Evolutionary conservation across 139 green algal genomes (phyloP).

Genomic region (Cymbomonas tetramitiformis): DNA sequence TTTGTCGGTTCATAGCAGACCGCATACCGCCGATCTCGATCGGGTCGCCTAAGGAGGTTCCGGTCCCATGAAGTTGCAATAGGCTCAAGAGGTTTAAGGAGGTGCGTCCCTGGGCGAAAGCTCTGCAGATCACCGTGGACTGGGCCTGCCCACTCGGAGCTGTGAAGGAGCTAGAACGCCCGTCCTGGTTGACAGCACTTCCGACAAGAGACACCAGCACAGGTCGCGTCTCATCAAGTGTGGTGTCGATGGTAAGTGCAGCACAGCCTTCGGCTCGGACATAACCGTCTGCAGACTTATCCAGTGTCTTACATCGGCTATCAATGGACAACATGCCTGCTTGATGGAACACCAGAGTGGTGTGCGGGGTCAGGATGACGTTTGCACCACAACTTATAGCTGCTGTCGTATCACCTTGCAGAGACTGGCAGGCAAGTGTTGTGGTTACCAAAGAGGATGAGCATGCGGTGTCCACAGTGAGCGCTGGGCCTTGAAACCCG

Average conservation of each 20-base stretch:
- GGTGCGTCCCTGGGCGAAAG: slow-evolving; percentile 30
- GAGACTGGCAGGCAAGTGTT: not conserved
- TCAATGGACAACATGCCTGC: slow-evolving; percentile 53
- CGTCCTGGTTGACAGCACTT: slow-evolving; percentile 8
- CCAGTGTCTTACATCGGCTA: slow-evolving; percentile 70
- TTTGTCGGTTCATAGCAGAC: too few relatives aligned
- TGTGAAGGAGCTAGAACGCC: slow-evolving; percentile 11
- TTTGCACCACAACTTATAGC: slow-evolving; percentile 3
- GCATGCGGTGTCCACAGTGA: slow-evolving; percentile 41
- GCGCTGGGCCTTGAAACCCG: slow-evolving; percentile 20
- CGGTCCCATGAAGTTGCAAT: slow-evolving; percentile 68
- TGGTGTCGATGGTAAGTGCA: slow-evolving; percentile 11
- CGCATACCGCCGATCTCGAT: slow-evolving; percentile 64
- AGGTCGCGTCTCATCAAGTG: slow-evolving; percentile 1
- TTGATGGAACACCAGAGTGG: not conserved
- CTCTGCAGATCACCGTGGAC: slow-evolving; percentile 46
- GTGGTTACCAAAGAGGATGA: slow-evolving; percentile 10
- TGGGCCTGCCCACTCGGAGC: slow-evolving; percentile 29
- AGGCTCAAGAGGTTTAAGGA: not conserved
- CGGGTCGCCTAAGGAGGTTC: slow-evolving; percentile 63
- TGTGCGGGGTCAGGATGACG: slow-evolving; percentile 4
- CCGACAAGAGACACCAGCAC: not conserved
- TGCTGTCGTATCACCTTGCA: not conserved
- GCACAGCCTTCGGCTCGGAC: not conserved
- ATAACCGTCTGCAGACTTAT: slow-evolving; percentile 61